phyloP scores from a whole-genome alignment of 495 filamentous ascomycete genomes.

The Neurospora tetrasperma region DNA sequence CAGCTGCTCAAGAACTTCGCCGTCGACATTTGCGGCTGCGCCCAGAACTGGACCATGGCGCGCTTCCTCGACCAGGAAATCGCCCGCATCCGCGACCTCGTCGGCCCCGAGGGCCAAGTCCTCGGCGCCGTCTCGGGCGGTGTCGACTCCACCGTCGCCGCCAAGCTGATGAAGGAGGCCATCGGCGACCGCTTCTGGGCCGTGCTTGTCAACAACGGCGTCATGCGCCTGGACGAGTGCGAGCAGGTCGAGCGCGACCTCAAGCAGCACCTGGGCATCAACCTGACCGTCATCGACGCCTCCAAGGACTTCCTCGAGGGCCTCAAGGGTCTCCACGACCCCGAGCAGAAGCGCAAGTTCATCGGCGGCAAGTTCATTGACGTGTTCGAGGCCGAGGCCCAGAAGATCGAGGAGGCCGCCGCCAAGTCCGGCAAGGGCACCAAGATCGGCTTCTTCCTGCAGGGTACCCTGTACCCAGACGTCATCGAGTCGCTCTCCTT shows the following conservation, averaged over 20 bases:
- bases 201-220: slow-evolving; percentile 74
- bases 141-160: slow-evolving; percentile 86
- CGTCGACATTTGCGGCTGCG: slow-evolving; percentile 63
- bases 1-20: slow-evolving; percentile 70
- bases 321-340: slow-evolving; percentile 67
- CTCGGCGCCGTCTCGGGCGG: slow-evolving; percentile 82
- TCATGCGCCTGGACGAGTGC: slow-evolving; percentile 81
- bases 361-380: slow-evolving; percentile 73
- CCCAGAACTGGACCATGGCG: slow-evolving; percentile 72
- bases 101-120: slow-evolving; percentile 72
- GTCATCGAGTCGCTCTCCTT: slow-evolving; percentile 76
- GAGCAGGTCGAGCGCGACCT: slow-evolving; percentile 67
- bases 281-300: slow-evolving; percentile 81
- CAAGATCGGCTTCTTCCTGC: slow-evolving; percentile 18
- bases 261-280: slow-evolving; percentile 69
- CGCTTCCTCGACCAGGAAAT: slow-evolving; percentile 74
- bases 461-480: slow-evolving; percentile 39
- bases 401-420: slow-evolving; percentile 60
- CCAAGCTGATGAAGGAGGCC: slow-evolving; percentile 57
- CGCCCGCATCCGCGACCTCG: slow-evolving; percentile 59
- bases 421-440: slow-evolving; percentile 41
- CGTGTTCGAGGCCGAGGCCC: slow-evolving; percentile 72
- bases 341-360: slow-evolving; percentile 89
- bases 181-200: slow-evolving; percentile 86
- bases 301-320: slow-evolving; percentile 59